Evolutionary conservation across 495 filamentous ascomycete species (phyloP).

Genomic region (Aspergillus sparsus): DNA sequence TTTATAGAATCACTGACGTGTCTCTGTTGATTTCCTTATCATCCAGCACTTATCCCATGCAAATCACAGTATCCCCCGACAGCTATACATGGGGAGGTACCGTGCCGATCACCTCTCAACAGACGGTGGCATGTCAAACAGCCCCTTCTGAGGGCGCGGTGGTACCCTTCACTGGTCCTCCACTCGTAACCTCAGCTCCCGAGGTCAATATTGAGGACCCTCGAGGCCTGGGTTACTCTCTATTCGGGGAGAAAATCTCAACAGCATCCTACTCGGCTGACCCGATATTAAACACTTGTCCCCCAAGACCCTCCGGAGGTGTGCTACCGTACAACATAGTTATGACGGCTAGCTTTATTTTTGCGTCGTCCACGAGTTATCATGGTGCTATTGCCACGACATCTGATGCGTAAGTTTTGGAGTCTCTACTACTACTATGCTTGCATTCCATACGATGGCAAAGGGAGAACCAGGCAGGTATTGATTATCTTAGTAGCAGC

Average conservation of each 20-base stretch:
- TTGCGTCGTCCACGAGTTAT: neutral
- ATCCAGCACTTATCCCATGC: neutral
- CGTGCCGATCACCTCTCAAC: neutral
- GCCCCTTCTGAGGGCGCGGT: neutral
- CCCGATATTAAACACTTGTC: neutral
- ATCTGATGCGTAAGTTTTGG: neutral
- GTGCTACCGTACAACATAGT: neutral
- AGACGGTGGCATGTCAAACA: neutral
- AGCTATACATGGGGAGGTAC: neutral
- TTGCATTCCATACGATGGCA: neutral
- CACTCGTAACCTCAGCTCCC: neutral
- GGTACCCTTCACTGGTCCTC: neutral
- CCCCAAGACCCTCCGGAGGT: neutral
- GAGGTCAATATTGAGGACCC: neutral
- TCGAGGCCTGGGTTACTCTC: too few relatives aligned
- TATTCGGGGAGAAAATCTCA: too few relatives aligned
- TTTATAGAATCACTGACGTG: neutral
- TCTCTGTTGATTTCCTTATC: neutral
- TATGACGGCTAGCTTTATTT: neutral
- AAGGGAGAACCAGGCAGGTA: too few relatives aligned
- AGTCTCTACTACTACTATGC: neutral
- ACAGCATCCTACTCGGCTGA: neutral
- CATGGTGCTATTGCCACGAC: neutral
- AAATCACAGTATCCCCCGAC: neutral
- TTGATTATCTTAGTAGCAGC: too few relatives aligned